Evolutionary conservation across 2,329 filamentous ascomycete species (phyloP).

Genomic region (Raffaelea albimanens): DNA sequence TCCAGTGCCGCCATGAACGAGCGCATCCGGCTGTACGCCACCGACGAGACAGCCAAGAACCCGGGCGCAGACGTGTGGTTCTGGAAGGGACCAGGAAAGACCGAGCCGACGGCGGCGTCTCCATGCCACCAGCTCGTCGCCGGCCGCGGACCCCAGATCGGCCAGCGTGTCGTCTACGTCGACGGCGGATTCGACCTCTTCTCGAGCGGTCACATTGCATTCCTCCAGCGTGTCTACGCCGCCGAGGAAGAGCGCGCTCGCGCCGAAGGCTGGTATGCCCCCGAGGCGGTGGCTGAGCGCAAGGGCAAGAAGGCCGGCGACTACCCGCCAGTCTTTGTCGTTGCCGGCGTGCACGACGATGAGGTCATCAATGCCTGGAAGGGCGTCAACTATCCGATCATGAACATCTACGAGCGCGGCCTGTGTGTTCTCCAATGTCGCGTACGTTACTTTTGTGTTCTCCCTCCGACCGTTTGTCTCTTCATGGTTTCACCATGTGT

Average conservation of each 20-base stretch:
- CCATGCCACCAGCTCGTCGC: slow-evolving; percentile 46
- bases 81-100: slow-evolving; percentile 46
- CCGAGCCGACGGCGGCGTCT: slow-evolving; percentile 51
- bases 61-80: slow-evolving; percentile 81
- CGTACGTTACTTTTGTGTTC: slow-evolving; percentile 36
- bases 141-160: slow-evolving; percentile 62
- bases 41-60: slow-evolving; percentile 68
- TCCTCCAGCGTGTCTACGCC: slow-evolving; percentile 67
- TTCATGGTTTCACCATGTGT: not conserved
- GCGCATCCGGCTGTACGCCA: slow-evolving; percentile 77
- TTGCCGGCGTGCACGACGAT: slow-evolving; percentile 91
- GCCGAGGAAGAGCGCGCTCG: slow-evolving; percentile 62
- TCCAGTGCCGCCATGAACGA: slow-evolving; percentile 62
- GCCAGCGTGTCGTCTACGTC: slow-evolving; percentile 85
- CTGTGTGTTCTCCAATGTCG: slow-evolving; percentile 93
- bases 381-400: slow-evolving; percentile 96
- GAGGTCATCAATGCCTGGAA: slow-evolving; percentile 94
- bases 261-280: slow-evolving; percentile 63
- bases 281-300: slow-evolving; percentile 54
- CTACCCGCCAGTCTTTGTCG: slow-evolving; percentile 76
- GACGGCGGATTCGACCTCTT: slow-evolving; percentile 97
- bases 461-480: not conserved
- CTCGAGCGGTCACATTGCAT: slow-evolving; percentile 94
- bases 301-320: slow-evolving; percentile 53
- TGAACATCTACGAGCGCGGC: slow-evolving; percentile 96